These are phyloP conservation scores for Amborella trichopoda DNA, from an alignment of 164 flowering plant genomes.

Conservation along the genomic window DNA sequence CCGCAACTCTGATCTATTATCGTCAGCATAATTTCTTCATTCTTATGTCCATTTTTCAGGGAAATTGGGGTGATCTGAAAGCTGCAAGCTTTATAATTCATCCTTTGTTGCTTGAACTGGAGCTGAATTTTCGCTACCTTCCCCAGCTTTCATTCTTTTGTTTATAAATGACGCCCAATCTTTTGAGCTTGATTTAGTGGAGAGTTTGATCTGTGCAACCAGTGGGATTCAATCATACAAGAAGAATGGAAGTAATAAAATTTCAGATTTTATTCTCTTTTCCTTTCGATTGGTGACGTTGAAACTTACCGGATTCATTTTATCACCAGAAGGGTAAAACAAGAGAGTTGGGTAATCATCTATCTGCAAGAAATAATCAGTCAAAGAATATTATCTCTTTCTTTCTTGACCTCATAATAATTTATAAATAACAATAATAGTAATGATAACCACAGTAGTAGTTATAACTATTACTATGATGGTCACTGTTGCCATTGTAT, in stretches of 20 bases:
- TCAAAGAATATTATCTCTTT: too few relatives aligned
- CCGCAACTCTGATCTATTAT: too few relatives aligned
- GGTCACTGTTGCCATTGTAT: too few relatives aligned
- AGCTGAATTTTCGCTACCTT: slow-evolving; percentile 3
- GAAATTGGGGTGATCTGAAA: too few relatives aligned
- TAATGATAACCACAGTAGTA: too few relatives aligned
- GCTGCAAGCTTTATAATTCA: slow-evolving; percentile 73
- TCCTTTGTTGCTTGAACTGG: slow-evolving; percentile 36
- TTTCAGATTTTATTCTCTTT: not conserved
- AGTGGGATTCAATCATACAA: too few relatives aligned
- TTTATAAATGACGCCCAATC: slow-evolving; percentile 58
- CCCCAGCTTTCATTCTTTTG: slow-evolving; percentile 27
- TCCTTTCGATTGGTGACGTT: too few relatives aligned
- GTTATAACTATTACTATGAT: too few relatives aligned
- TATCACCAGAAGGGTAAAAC: slow-evolving; percentile 55
- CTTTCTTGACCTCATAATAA: too few relatives aligned
- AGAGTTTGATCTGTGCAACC: slow-evolving; percentile 48
- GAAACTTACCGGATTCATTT: slow-evolving; percentile 68
- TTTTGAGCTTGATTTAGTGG: slow-evolving; percentile 54
- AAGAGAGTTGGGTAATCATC: slow-evolving; percentile 62
- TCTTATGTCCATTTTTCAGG: too few relatives aligned
- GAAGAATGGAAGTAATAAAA: not conserved
- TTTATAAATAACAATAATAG: too few relatives aligned
- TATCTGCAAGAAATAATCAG: slow-evolving; percentile 50
- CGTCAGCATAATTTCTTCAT: too few relatives aligned